These are phyloP conservation scores for Trichophyton schoenleinii DNA, from an alignment of 2,329 filamentous ascomycete genomes.

Conservation along the genomic window DNA sequence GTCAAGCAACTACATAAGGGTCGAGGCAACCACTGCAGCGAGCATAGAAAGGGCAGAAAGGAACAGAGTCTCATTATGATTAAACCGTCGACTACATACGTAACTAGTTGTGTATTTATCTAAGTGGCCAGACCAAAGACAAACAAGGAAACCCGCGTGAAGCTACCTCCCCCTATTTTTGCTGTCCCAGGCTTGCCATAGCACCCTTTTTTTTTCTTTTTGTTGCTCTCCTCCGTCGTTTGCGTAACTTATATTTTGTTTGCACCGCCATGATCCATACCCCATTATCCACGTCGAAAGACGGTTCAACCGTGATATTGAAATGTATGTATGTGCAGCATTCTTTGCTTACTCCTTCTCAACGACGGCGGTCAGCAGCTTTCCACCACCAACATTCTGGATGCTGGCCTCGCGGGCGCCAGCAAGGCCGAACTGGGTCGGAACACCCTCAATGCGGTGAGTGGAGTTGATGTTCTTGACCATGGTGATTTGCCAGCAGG, in stretches of 20 bases:
- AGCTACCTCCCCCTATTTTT: neutral
- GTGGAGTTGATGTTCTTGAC: slow-evolving; percentile 86
- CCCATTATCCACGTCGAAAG: neutral
- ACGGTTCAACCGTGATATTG: neutral
- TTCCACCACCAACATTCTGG: slow-evolving; percentile 23
- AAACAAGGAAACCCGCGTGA: neutral
- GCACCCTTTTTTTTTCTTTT: neutral
- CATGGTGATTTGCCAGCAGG: slow-evolving; percentile 74
- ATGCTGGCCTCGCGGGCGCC: slow-evolving; percentile 48
- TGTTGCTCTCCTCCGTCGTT: too few species aligned
- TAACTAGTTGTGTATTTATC: neutral
- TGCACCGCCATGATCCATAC: neutral
- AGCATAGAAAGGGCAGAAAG: neutral
- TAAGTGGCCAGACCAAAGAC: slow-evolving; percentile 1
- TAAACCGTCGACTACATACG: neutral
- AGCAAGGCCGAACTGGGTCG: slow-evolving; percentile 54
- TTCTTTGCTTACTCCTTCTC: neutral
- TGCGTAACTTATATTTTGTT: neutral
- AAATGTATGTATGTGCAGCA: neutral
- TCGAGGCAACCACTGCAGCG: neutral
- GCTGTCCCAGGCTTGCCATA: neutral
- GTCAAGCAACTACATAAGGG: neutral
- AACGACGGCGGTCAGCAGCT: slow-evolving; percentile 10
- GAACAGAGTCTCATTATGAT: neutral
- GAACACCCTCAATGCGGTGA: slow-evolving; percentile 65